These are phyloP conservation scores for Fusarium austroafricanum DNA, from an alignment of 2,329 filamentous ascomycete species.

Conservation along the genomic window DNA sequence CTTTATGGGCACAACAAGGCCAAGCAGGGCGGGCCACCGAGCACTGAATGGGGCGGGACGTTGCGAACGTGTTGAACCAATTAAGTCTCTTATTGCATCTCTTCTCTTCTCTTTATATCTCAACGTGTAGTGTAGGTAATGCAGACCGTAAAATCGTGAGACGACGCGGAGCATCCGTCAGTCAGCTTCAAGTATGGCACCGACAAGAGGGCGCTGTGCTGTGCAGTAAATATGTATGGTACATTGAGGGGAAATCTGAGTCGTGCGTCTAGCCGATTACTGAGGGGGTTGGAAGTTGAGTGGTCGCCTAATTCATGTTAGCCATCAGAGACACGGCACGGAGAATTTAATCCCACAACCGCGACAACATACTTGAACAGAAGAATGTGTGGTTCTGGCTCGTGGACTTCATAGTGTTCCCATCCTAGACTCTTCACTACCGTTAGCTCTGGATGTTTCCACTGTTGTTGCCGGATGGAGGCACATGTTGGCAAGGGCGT, in stretches of 20 bases:
- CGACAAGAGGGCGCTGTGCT: constrained; percentile 35
- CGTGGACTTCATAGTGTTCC: constrained; percentile 99
- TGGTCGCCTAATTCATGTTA: constrained; percentile 70
- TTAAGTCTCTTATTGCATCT: constrained; percentile 42
- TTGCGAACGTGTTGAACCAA: constrained; percentile 42
- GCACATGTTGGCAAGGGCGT: constrained; percentile 1
- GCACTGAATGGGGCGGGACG: constrained; percentile 36
- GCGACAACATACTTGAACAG: constrained; percentile 92
- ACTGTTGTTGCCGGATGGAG: not conserved
- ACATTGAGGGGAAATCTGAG: constrained; percentile 43
- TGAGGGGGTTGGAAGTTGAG: constrained; percentile 85
- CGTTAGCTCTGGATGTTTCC: constrained; percentile 28
- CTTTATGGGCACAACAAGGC: constrained; percentile 11
- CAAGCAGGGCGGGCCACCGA: constrained; percentile 14
- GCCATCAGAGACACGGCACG: not conserved
- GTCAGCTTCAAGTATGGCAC: constrained; percentile 29
- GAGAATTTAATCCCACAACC: not conserved
- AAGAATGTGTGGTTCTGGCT: constrained; percentile 97
- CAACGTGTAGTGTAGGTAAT: constrained; percentile 27
- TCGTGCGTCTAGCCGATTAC: constrained; percentile 47
- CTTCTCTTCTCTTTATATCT: constrained; percentile 45
- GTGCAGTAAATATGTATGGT: constrained; percentile 45
- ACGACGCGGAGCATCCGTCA: constrained; percentile 36
- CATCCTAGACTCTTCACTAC: constrained; percentile 86
- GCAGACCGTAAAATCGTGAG: constrained; percentile 47